A percentile compares a stretch with the other conserved stretches of the same genome.
Conservation (phyloP, 768 basidiomycete genomes). For the Collybiopsis luxurians region DNA sequence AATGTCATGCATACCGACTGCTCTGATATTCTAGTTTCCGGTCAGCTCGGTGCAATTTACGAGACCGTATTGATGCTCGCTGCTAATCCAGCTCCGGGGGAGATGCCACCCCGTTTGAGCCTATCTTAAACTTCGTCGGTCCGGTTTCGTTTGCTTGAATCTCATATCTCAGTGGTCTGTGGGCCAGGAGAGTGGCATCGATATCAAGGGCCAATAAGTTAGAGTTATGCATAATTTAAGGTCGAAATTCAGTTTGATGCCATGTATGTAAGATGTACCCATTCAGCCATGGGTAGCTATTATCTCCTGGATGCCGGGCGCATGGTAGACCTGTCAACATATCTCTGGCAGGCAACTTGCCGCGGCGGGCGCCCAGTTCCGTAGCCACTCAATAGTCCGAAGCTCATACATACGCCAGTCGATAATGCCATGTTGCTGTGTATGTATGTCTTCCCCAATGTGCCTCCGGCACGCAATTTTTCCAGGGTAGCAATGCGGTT, state of each 20-base stretch:
- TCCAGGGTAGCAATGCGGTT: too few relatives aligned
- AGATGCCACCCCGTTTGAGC: not conserved
- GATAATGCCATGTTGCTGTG: too few relatives aligned
- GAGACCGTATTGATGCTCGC: not conserved
- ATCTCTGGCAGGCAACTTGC: not conserved
- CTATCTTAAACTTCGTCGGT: not conserved
- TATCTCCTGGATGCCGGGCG: not conserved
- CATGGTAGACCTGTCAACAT: not conserved
- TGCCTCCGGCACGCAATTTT: too few relatives aligned
- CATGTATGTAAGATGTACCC: not conserved
- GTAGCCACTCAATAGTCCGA: too few relatives aligned
- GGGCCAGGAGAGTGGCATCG: not conserved
- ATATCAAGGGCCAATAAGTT: not conserved
- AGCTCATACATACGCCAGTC: too few relatives aligned
- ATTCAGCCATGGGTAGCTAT: too few relatives aligned
- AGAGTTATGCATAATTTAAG: slow-evolving; percentile 4
- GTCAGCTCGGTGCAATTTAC: not conserved
- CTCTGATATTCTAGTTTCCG: not conserved
- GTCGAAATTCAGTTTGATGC: slow-evolving; percentile 3
- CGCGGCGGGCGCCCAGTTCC: not conserved
- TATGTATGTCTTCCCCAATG: too few relatives aligned
- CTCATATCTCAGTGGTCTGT: too few relatives aligned
- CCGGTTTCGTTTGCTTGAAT: not conserved
- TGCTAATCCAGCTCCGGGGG: not conserved
- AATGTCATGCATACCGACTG: not conserved